These are phyloP conservation scores for Xerocomus spinulosus DNA, from an alignment of 768 basidiomycete genomes.

Conservation along the genomic window DNA sequence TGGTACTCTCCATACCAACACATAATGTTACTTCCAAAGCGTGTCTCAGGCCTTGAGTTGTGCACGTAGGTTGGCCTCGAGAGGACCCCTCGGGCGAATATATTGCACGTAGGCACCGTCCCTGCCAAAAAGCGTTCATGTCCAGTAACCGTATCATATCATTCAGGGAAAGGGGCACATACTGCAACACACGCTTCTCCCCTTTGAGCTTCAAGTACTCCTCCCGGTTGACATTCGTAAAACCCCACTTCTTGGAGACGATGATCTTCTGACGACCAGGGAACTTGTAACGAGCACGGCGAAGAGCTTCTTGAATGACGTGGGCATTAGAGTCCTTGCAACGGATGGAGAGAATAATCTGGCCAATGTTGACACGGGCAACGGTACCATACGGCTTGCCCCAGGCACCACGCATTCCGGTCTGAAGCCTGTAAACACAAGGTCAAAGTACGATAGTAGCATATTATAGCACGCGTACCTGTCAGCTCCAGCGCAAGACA, in stretches of 20 bases:
- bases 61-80: slow-evolving; percentile 80
- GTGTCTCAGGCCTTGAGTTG: slow-evolving; percentile 65
- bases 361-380: slow-evolving; percentile 95
- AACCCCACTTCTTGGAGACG: slow-evolving; percentile 97
- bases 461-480: slow-evolving; percentile 40
- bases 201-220: slow-evolving; percentile 88
- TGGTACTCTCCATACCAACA: slow-evolving; percentile 8
- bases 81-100: slow-evolving; percentile 82
- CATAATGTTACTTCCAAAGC: slow-evolving; percentile 2
- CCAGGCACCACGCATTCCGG: slow-evolving; percentile 99
- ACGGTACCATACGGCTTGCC: slow-evolving; percentile 97
- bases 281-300: slow-evolving; percentile 99
- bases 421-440: slow-evolving; percentile 60
- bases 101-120: slow-evolving; percentile 96
- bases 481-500: slow-evolving; percentile 99
- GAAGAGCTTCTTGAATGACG: slow-evolving; percentile 94
- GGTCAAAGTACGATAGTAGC: background rate
- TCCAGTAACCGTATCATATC: too few relatives aligned
- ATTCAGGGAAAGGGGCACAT: slow-evolving; percentile 32
- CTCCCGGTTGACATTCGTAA: slow-evolving; percentile 88
- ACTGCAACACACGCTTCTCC: slow-evolving; percentile 87
- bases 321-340: slow-evolving; percentile 83
- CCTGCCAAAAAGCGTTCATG: slow-evolving; percentile 20
- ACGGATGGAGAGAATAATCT: slow-evolving; percentile 88
- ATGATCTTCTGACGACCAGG: slow-evolving; percentile 98